Base-by-base conservation (phyloP, 495 filamentous ascomycete species). In the Geopyxis carbonaria region DNA sequence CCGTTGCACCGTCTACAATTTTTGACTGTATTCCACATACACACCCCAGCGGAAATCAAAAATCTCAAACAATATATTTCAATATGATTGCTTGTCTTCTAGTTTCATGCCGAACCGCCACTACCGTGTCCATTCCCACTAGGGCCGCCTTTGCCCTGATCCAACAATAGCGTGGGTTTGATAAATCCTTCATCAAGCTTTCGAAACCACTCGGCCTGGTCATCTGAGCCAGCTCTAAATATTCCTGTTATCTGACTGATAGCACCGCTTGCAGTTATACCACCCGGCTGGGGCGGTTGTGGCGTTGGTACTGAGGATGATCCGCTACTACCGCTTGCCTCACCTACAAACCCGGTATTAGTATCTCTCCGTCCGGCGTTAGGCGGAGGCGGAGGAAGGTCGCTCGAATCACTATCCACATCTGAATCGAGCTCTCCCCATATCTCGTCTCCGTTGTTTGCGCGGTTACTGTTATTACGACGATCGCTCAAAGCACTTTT, bases 151-250 rank as follows among this genome's bases (percentile, higher is more conserved):
- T 42, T 21, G 31, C 48, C 8, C 43, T 31, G 75, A 63, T 95
- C 87, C 25, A 97, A 68, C 41, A 97, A 59, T 38, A 97, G 64
- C 48, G 72, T 83, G 7, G 89, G 89, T 65, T 97, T 97, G 57
- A 97, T 91, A 58, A 81, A 95, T 21, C 81, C 82, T 57, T 97
- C 89, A 58, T 97, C 89, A 38, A 97, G 61, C 59, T 93, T 87
- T 42, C 75, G 75, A 58, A 97, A 93, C 70, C 89, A 76, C 10
- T 76, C 80, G 14, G 79, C 80, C 34, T 93, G 86, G 56, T 97
- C 91, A 27, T 93, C 86, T 0, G 74, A 65, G 9, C 78, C 74
- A 29, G 80, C 77, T 11, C 73, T 73, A 42, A 87, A 73, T 1
- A 69, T 47, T n/a, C 54, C 54, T n/a, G 48, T 41, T 22, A 81